Evolutionary conservation across 23 red algal genomes (phyloP), one percentile per base, ranked within the genome.

Genomic region (Gracilaria caudata): DNA sequence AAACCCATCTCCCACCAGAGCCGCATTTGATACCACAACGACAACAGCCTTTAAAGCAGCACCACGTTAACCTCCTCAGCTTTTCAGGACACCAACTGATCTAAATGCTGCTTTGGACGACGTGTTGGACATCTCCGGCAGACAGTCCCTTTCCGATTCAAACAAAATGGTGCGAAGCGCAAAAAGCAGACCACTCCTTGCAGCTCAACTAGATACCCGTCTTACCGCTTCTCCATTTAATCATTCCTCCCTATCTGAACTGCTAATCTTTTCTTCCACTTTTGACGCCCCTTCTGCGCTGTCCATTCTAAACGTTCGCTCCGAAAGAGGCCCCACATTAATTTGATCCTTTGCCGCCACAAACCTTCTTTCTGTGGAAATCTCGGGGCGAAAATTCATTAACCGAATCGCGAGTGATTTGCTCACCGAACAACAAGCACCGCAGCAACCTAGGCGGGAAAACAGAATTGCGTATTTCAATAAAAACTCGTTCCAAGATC

Each of bases 251-350:
- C 29, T 75, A 57, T 41, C 77, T 29, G 39, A 89, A 45, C 72
- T 89, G 51, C 29, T 66, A 28, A 49, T 89, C 26, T 89, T 89
- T 79, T 51, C 84, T 20, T 49, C 41, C 29, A 44, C 84, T 24
- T 89, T 89, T 53, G 43, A 61, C 12, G 35, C 84, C 28, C 0
- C 28, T 10, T 70, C 84, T 49, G 84, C 84, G 32, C 37, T 79
- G 20, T 28, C 44, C 19, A 37, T 89, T 39, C n/a, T 89, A 10
- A 72, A 72, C 51, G 26, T 45, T 28, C 43, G n/a, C 25, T 29
- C 28, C 10, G 37, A 43, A 4, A 24, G 47, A 23, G 55, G 20
- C 26, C 39, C 72, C 23, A 14, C 37, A 4, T 17, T 56, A 1
- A 40, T 60, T 51, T 12, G 14, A 38, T 64, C 77, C 51, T 23